phyloP scores from a whole-genome alignment of 345 rosid genomes.

The Garcia nutans region DNA sequence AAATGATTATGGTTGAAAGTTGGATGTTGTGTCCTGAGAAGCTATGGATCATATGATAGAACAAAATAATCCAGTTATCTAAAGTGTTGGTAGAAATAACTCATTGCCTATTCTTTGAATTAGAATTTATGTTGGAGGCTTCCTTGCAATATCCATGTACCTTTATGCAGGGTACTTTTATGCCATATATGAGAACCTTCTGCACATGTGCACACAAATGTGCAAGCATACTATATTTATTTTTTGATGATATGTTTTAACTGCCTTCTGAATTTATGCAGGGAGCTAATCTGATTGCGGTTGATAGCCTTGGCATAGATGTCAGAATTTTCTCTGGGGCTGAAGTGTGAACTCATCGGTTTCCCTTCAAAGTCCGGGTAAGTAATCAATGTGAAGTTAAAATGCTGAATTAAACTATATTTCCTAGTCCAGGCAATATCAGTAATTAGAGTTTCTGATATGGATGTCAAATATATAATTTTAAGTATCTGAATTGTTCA shows the following conservation, averaged over 20 bases:
- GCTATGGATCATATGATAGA: not conserved
- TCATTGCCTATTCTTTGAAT: not conserved
- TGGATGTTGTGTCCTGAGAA: not conserved
- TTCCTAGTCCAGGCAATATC: not conserved
- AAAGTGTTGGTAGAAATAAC: not conserved
- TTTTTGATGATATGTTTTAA: constrained; percentile 6
- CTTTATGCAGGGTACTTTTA: not conserved
- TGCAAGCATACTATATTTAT: not conserved
- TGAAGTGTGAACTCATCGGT: constrained; percentile 84
- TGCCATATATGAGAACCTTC: not conserved
- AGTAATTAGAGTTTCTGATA: not conserved
- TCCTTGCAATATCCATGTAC: not conserved
- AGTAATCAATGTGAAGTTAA: constrained; percentile 15
- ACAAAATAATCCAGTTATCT: not conserved
- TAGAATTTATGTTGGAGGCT: not conserved
- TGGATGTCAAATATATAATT: not conserved
- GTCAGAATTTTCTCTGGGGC: constrained; percentile 67
- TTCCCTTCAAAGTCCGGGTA: constrained; percentile 84
- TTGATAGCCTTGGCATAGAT: constrained; percentile 93
- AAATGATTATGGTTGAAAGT: not conserved
- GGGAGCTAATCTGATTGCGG: constrained; percentile 76
- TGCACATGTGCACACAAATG: not conserved
- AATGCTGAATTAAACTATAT: not conserved
- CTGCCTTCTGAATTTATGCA: constrained; percentile 25
- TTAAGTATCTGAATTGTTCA: not conserved